Base-by-base conservation (phyloP, 2,329 filamentous ascomycete species). In the Trichoderma arundinaceum region DNA sequence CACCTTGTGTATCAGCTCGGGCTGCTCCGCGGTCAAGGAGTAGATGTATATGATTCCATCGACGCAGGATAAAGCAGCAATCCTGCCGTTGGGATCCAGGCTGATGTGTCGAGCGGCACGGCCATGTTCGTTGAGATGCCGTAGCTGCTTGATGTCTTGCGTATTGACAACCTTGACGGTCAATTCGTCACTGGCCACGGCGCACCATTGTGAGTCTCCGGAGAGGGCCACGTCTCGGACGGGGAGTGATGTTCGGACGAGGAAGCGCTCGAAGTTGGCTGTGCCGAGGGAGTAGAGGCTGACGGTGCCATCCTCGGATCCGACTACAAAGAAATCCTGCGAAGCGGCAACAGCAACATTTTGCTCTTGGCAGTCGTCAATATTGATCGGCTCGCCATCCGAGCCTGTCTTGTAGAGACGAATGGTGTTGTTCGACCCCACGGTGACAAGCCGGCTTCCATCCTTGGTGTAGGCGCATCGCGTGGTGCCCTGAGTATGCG, bases 171-270 rank as follows among this genome's bases (percentile, higher is more conserved):
- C 81, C 76, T 96, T 97, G 70, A 98, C 92, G 1, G 90, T 91
- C 66, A 97, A 82, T 77, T 99, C 95, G 76, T 98, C 96, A 82
- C 94, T 97, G n/a, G 94, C 93, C 32, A 98, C 92, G 35, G 95
- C 95, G 69, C 90, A 92, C 94, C 93, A 98, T 72, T 91, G 86
- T 0, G 87, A 85, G 75, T 98, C 91, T 1, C 88, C 86, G 2
- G 92, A 94, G 13, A 99, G 81, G 4, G 92, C 89, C 61, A 99
- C 83, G 76, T 97, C 93, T 73, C 95, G 87, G 38, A 97, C 87
- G 0, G 95, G 92, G 2, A 97, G 81, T n/a, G 92, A 89, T 66
- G 90, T 92, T 69, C 95, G 89, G 32, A 93, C 85, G 58, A 99
- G 85, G 70, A 96, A 90, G 67, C 90, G 89, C 68, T 96, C 92